Percentiles rank a stretch among this genome's conserved stretches.
phyloP scores from a whole-genome alignment of 1,139 yeast genomes.

The Sugiyamaella castrensis region DNA sequence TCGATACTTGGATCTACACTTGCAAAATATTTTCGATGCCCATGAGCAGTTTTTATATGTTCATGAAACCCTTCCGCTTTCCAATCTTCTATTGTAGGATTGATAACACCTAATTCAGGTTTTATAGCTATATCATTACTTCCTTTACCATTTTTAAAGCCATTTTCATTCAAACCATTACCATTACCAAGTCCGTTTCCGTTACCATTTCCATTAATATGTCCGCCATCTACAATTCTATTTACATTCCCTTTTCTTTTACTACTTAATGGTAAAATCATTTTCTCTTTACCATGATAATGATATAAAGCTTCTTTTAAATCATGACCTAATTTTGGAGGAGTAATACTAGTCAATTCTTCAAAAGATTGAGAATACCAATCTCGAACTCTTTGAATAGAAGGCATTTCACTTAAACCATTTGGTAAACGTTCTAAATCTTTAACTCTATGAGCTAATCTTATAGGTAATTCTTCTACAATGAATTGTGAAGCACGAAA shows the following conservation, averaged over 20 bases:
- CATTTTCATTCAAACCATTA: constrained; percentile 1
- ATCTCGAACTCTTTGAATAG: constrained; percentile 71
- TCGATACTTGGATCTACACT: constrained; percentile 48
- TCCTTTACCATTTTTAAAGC: constrained; percentile 16
- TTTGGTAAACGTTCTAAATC: constrained; percentile 79
- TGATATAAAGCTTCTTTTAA: constrained; percentile 31
- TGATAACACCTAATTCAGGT: constrained; percentile 26
- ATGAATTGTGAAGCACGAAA: constrained; percentile 83
- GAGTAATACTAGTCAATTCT: constrained; percentile 55
- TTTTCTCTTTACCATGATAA: constrained; percentile 20
- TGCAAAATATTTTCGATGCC: constrained; percentile 53
- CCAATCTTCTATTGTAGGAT: constrained; percentile 28
- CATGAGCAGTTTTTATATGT: constrained; percentile 19
- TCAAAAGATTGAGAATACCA: constrained; percentile 94
- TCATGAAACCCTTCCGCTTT: constrained; percentile 28
- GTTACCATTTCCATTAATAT: constrained; percentile 5
- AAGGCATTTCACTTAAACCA: constrained; percentile 69
- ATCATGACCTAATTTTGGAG: constrained; percentile 35
- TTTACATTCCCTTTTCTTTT: constrained; percentile 4
- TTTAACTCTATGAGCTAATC: constrained; percentile 81
- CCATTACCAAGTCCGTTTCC: constrained; percentile 2
- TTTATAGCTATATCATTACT: constrained; percentile 30
- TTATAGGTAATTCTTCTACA: constrained; percentile 81
- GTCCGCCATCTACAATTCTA: constrained; percentile 8
- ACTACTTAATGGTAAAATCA: constrained; percentile 12